Evolutionary conservation across 208 protist genomes (phyloP), one percentile per base, ranked within the genome.

Genomic region (Trypanosoma theileri): DNA sequence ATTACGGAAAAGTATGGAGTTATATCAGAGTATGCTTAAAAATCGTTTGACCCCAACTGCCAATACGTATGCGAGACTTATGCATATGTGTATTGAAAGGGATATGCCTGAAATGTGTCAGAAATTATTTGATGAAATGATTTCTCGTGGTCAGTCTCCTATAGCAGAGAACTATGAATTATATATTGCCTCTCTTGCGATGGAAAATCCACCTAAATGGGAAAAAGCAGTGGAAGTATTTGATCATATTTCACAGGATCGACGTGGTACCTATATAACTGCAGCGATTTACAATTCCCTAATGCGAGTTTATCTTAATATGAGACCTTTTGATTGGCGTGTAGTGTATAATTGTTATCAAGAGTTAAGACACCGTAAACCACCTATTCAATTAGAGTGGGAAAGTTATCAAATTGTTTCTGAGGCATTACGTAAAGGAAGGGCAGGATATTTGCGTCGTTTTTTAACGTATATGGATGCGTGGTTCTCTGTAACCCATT

Each of bases 321-420:
- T 94, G 80, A 69, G 69, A 26, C 91, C 91, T 0, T 96, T 92
- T 64, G 91, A 96, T 73, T 96, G 91, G 88, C 84, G 91, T 17
- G 81, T 93, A 19, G 88, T 96, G 11, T 94, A 96, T 72, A 94
- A 94, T 73, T 93, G 86, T 69, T 96, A 96, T 69, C 73, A 83
- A 35, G 88, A 94, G 59, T 77, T 96, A 77, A 84, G 91, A 67
- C 55, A 69, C 50, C 79, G 77, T 14, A 60, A 85, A 56, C 91
- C 91, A 0, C 68, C 68, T 1, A 87, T 96, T 21, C 80, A 61
- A 44, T 77, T 93, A n/a, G 45, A 88, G 54, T 96, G 91, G 88
- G 78, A 88, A 54, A 96, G 79, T 66, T 96, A 96, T 69, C 51
- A 80, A 35, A 62, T 96, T 4, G 57, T 96, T 44, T 48, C 71